Conservation (phyloP, 768 basidiomycete species). For the Crassisporium funariophilum region DNA sequence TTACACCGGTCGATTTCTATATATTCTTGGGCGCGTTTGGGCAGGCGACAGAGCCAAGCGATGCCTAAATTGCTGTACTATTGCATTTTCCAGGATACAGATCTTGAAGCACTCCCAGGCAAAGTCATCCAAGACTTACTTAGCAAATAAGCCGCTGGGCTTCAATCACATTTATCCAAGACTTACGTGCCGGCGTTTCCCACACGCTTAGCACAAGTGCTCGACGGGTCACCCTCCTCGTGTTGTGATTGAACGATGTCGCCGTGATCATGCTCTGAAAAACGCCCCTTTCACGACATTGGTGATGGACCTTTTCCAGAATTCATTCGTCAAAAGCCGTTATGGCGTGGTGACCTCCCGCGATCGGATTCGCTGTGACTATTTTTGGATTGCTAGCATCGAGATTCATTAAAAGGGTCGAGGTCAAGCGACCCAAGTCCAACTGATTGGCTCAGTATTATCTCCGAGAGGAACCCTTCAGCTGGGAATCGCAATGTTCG, state of each 20-base stretch:
- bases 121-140: not conserved
- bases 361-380: conserved; percentile 8
- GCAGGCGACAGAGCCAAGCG: no score
- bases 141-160: conserved; percentile 9
- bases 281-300: conserved; percentile 1
- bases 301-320: conserved; percentile 1
- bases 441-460: conserved; percentile 22
- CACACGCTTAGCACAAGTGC: conserved; percentile 1
- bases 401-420: conserved; percentile 11
- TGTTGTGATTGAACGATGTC: conserved; percentile 5
- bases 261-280: conserved; percentile 3
- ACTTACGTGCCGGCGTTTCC: conserved; percentile 1
- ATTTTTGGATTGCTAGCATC: conserved; percentile 17
- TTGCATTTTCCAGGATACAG: no score
- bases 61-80: no score
- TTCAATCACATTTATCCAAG: conserved; percentile 2
- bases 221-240: conserved; percentile 1
- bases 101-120: no score
- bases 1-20: no score
- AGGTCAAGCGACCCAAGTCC: conserved; percentile 4
- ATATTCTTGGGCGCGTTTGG: no score
- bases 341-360: conserved; percentile 13
- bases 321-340: conserved; percentile 11
- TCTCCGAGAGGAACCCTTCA: conserved; percentile 10
- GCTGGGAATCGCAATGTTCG: conserved; percentile 5